Base-by-base conservation (phyloP, 495 filamentous ascomycete genomes). In the Xylaria nigripes region DNA sequence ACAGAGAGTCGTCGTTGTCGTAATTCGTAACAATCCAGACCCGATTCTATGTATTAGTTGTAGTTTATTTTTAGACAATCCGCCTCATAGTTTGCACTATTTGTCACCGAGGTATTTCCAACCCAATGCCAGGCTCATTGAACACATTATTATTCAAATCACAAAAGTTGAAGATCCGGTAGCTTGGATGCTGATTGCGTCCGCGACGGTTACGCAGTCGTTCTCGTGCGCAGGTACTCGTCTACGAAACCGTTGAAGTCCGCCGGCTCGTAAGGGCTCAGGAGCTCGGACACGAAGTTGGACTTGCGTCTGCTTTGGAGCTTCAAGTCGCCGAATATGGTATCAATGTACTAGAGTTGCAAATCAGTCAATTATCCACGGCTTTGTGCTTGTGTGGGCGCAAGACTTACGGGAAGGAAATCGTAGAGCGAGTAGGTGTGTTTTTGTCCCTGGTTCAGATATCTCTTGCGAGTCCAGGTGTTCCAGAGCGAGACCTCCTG, bases 381-480 rank as follows among this genome's bases (percentile, higher is more conserved):
- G 4, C 4, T 9, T 10, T 6, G 19, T 16, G 6, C 21, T 15
- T 29, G 4, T 1, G 29, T 4, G 16, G 10, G 12, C 13, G 8
- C 15, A 7, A 8, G 3, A 38, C 57, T 58, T 50, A 61, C 63
- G 7, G 63, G 43, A 2, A 66, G 46, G 44, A 61, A 66, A 43
- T 66, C 60, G 36, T 63, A 66, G 7, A 63, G 43, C 15, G 58
- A 57, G 30, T 62, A 67, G 0, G 60, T 43, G 42, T 57, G 51
- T 24, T 59, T 65, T 13, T 54, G 46, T 1, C 64, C 64, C 54
- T 65, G 61, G 9, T 6, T 51, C 6, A 71, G 49, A 50, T 74
- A 74, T 12, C 72, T 54, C 59, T 68, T 72, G 2, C 70, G 49
- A 0, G 65, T 67, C 70, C 71, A 74, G 0, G 62, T 68, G 32